Evolutionary conservation across 106 monocot genomes (phyloP).

Genomic region (Allium cepa): DNA sequence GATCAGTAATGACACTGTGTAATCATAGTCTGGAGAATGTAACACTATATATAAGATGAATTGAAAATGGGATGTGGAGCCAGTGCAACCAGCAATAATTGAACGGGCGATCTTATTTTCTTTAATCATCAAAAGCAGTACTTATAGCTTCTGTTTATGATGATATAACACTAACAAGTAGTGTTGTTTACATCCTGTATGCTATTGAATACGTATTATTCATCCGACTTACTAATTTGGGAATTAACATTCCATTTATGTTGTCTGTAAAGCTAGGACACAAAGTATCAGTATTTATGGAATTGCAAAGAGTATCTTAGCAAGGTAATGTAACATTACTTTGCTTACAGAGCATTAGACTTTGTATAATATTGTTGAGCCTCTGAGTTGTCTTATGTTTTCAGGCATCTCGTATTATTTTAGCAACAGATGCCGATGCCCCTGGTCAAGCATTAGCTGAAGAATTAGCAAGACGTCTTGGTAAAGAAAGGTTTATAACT

Average conservation of each 20-base stretch:
- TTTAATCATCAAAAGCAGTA: background rate
- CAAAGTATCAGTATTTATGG: slow-evolving; percentile 35
- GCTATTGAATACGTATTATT: background rate
- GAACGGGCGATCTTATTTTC: background rate
- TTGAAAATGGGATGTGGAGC: background rate
- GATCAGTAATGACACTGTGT: too few species aligned
- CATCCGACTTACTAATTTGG: background rate
- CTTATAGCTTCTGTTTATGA: too few species aligned
- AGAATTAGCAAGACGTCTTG: slow-evolving; percentile 44
- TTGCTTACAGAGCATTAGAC: background rate
- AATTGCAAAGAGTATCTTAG: slow-evolving; percentile 34
- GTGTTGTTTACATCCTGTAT: background rate
- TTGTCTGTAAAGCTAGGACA: slow-evolving; percentile 33
- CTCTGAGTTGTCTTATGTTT: slow-evolving; percentile 2
- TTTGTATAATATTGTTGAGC: background rate
- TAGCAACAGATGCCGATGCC: slow-evolving; percentile 42
- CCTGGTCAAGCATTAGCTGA: slow-evolving; percentile 46
- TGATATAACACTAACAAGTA: too few species aligned
- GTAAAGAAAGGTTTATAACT: slow-evolving; percentile 36
- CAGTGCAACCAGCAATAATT: background rate
- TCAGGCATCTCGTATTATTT: slow-evolving; percentile 37
- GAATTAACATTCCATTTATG: slow-evolving; percentile 8
- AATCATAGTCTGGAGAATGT: too few species aligned
- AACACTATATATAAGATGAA: background rate
- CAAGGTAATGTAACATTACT: slow-evolving; percentile 13